A percentile compares a stretch with the other conserved stretches of the same genome.
phyloP scores from a whole-genome alignment of 345 rosid species.

The Boechera divaricarpa region DNA sequence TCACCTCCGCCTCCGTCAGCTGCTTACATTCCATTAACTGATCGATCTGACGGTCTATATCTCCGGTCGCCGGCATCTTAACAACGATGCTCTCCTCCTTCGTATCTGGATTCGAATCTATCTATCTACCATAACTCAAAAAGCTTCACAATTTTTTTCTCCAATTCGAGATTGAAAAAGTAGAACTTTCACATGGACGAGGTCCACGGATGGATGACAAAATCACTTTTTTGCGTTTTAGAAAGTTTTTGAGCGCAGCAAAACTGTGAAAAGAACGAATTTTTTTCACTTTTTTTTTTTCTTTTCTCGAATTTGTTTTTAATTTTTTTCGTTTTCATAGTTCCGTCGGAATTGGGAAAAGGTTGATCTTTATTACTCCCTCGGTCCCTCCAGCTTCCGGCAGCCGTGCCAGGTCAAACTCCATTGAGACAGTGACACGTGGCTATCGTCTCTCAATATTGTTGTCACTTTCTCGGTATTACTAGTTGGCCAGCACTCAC shows the following conservation, averaged over 20 bases:
- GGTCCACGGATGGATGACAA: background rate
- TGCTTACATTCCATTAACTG: slow-evolving; percentile 89
- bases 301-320: background rate
- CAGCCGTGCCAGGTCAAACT: background rate
- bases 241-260: no score
- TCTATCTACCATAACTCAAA: background rate
- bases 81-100: background rate
- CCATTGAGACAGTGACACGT: background rate
- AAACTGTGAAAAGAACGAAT: no score
- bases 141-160: background rate
- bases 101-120: background rate
- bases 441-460: background rate
- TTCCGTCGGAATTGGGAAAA: slow-evolving; percentile 9
- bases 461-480: background rate
- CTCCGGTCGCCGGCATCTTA: slow-evolving; percentile 11
- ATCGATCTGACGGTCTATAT: slow-evolving; percentile 59
- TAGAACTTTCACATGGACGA: background rate
- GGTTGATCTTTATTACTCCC: slow-evolving; percentile 1
- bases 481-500: background rate
- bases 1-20: slow-evolving; percentile 77
- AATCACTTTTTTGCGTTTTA: background rate
- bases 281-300: background rate
- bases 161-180: background rate
- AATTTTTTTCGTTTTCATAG: background rate
- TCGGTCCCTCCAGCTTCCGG: background rate